A percentile compares a stretch with the other conserved stretches of the same genome.
phyloP scores from a whole-genome alignment of 1,284 basidiomycete genomes.

The Moesziomyces globuligerus region DNA sequence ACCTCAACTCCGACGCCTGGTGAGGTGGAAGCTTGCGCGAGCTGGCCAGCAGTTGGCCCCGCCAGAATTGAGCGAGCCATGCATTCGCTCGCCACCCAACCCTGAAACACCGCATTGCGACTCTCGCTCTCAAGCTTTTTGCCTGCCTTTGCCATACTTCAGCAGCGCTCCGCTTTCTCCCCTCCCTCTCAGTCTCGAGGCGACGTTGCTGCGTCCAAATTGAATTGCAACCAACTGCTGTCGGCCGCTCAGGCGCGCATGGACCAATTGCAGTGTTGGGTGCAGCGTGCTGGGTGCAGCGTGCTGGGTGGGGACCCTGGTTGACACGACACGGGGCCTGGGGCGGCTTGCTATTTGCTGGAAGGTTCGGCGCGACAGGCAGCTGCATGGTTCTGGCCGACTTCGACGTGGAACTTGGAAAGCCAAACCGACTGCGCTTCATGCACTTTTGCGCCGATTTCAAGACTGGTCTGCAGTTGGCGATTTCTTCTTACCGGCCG shows the following conservation, averaged over 20 bases:
- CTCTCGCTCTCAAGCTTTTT: too few species aligned
- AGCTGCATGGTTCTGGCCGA: background rate
- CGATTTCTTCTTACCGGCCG: conserved; percentile 32
- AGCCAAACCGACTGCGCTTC: too few species aligned
- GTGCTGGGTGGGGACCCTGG: conserved; percentile 20
- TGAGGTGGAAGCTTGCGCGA: conserved; percentile 33
- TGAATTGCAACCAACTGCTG: too few species aligned
- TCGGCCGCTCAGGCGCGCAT: too few species aligned
- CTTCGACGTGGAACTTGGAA: conserved; percentile 37
- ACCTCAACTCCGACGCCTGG: conserved; percentile 25
- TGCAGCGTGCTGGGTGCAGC: too few species aligned
- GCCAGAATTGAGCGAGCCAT: background rate
- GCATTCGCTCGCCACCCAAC: background rate
- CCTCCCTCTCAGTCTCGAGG: too few species aligned
- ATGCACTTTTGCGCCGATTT: too few species aligned
- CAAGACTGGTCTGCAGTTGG: conserved; percentile 7
- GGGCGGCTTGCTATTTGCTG: conserved; percentile 23
- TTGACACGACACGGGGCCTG: background rate
- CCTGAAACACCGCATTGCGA: background rate
- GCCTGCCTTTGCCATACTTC: background rate
- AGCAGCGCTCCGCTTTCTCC: too few species aligned
- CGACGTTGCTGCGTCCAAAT: too few species aligned
- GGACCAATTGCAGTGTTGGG: conserved; percentile 2
- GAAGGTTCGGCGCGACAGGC: conserved; percentile 16
- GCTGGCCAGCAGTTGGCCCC: conserved; percentile 8